Base-by-base conservation (phyloP, 345 rosid genomes). In the Rubroshorea leprosula region DNA sequence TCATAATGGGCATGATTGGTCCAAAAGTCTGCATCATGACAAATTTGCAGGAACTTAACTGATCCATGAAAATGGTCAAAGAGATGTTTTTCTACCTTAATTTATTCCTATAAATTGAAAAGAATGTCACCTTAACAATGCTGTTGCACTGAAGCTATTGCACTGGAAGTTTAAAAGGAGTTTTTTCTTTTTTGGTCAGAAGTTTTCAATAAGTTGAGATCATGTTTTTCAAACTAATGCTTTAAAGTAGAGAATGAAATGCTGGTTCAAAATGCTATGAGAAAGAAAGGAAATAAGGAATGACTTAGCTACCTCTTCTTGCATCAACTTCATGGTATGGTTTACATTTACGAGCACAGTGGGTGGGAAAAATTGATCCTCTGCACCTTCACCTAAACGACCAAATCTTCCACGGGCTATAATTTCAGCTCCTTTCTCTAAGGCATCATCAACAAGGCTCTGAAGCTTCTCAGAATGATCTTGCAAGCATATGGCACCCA, bases 1-100 rank as follows among this genome's bases (percentile, higher is more conserved):
- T 85, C 99, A 93, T 93, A 49, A 93, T 89, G 14, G 99, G 96
- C 89, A 93, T 85, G 61, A 93, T 87, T 44, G 99, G 99, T 66
- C 99, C 99, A 74, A 93, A 93, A 57, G 97, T 73, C 99, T 93
- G 85, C 70, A 68, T 54, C 31, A 23, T 17, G 11, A 21, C 24
- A 23, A 53, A 52, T 65, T 45, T 49, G 61, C 29, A 38, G 19
- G 54, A 18, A 38, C 17, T 24, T 39, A 13, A 6, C 41, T 35
- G 12, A 1, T 13, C 19, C 26, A 31, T 19, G 17, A 23, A 31
- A 49, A 45, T 35, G 19, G 50, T 18, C 13, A 24, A 49, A 18
- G 14, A 44, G 10, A n/a, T 44, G 6, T 6, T 11, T 13, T 44
- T 35, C 41, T 35, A 35, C 12, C 12, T 1, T 8, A 6, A 35